Evolutionary conservation across 225 moss, liverwort and hornwort genomes (phyloP), one percentile per base, ranked within the genome.

Genomic region (Marchantia polymorpha): DNA sequence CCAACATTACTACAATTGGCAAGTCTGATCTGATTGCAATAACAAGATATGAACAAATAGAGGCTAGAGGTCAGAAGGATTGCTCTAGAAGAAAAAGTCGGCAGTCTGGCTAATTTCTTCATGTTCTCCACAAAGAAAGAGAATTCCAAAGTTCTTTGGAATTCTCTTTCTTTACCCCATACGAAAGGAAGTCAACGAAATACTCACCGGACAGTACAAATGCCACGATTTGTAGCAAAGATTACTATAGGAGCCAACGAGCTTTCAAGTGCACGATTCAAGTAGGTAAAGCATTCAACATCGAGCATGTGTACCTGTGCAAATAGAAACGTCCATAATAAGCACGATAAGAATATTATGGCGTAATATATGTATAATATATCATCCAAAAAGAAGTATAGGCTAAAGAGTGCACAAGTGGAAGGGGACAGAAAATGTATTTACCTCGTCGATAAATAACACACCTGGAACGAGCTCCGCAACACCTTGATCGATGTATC

Each of bases 381-480:
- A 22, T 19, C 23, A 1, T 50, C 2, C 8, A 50, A 20, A 22
- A 23, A n/a, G 7, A 8, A 71, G n/a, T n/a, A 1, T 49, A n/a
- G 19, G 6, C 10, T 8, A 6, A n/a, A 50, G n/a, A 78, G 78
- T 65, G 11, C 23, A 17, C 27, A 52, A 26, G 0, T 12, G 54
- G 17, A 16, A 19, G 5, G 16, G 60, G 64, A 26, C 17, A 0
- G 49, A 17, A 50, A 2, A n/a, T 6, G 1, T 8, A 55, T 29
- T 56, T 23, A 91, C 92, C 88, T 92, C 92, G 84, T 92, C 91
- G 77, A 92, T 88, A 81, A 97, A 97, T 63, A 94, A 86, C 61
- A 97, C 97, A 75, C 94, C 97, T 7, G 97, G 94, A 81, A 97
- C 94, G 79, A 97, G 97, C 84, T 97, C 97, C 73, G 97, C 97